Conservation (phyloP, 768 basidiomycete species). For the Xanthoconium stramineum region DNA sequence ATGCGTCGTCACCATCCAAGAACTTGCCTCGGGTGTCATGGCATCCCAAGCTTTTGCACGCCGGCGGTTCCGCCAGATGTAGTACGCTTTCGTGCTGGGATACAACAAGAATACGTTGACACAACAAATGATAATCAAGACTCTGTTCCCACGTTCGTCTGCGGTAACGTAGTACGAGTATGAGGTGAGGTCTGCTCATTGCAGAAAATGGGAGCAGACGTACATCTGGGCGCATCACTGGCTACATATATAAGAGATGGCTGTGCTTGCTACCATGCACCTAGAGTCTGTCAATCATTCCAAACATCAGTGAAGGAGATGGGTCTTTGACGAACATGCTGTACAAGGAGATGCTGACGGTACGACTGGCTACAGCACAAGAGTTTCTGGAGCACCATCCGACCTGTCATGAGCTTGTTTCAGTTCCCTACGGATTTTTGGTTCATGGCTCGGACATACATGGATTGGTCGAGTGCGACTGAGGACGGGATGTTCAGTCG, state of each 20-base stretch:
- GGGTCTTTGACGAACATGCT: conserved; percentile 39
- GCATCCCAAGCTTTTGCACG: no score
- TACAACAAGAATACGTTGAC: conserved; percentile 46
- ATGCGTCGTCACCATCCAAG: no score
- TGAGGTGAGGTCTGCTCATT: background rate
- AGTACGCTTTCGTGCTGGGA: conserved; percentile 42
- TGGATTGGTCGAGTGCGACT: conserved; percentile 51
- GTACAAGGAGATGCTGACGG: conserved; percentile 56
- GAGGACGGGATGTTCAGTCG: background rate
- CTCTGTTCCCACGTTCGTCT: conserved; percentile 58
- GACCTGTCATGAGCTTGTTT: conserved; percentile 27
- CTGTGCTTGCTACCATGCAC: conserved; percentile 41
- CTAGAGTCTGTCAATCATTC: conserved; percentile 2
- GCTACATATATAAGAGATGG: conserved; percentile 54
- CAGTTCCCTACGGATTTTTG: no score
- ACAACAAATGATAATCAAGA: conserved; percentile 37
- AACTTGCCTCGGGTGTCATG: no score
- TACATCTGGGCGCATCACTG: conserved; percentile 56
- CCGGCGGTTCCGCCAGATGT: no score
- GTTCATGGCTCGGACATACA: conserved; percentile 18
- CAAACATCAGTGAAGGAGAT: background rate
- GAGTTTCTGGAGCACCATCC: conserved; percentile 62
- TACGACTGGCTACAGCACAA: conserved; percentile 55
- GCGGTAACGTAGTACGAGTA: background rate
- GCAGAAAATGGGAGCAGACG: conserved; percentile 5